Conservation (phyloP, 441 rosid species). For the Cnidoscolus chayamansa region DNA sequence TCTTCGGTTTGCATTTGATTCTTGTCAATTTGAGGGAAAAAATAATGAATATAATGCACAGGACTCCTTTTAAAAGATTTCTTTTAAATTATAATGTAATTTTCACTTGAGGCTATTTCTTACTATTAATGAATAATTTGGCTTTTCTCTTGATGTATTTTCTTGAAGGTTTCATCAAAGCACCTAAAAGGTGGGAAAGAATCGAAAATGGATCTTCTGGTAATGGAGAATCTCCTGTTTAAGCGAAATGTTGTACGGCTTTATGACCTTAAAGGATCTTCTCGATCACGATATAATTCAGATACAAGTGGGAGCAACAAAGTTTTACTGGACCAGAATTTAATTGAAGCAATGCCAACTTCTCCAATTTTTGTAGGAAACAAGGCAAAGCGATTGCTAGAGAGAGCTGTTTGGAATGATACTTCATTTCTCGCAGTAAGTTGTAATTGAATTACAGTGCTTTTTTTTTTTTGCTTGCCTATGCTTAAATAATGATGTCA, state of each 20-base stretch:
- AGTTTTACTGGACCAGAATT: conserved; percentile 87
- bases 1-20: background rate
- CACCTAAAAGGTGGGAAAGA: conserved; percentile 83
- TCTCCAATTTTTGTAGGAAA: conserved; percentile 86
- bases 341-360: conserved; percentile 94
- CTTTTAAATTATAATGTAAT: background rate
- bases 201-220: conserved; percentile 75
- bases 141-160: conserved; percentile 16
- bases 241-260: conserved; percentile 60
- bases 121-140: conserved; percentile 4
- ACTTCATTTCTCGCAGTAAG: conserved; percentile 94
- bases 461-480: too few relatives aligned
- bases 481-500: background rate
- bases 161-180: conserved; percentile 59
- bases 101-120: background rate
- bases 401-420: conserved; percentile 97
- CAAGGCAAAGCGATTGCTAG: conserved; percentile 84
- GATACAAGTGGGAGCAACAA: conserved; percentile 85
- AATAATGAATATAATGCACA: background rate
- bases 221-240: conserved; percentile 94
- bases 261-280: conserved; percentile 93
- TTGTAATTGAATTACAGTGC: conserved; percentile 5
- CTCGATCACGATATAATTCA: conserved; percentile 85
- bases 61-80: too few relatives aligned
- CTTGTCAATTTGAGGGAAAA: background rate